Evolutionary conservation across 73 alveolate genomes (phyloP).

Genomic region (Paramecium sexaurelia): DNA sequence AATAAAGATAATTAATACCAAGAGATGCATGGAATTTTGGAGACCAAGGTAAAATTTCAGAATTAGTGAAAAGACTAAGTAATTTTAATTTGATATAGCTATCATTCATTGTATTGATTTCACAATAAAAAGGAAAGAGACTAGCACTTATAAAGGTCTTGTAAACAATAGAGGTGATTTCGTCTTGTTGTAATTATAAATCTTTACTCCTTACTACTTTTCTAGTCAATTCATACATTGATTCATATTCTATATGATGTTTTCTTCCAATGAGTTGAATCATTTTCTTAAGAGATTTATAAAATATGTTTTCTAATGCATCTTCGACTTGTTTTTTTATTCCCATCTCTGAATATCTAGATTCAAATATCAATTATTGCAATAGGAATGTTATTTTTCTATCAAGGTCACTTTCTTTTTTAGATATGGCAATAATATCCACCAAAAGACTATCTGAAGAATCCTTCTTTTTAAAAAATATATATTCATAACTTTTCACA

Average conservation of each 20-base stretch:
- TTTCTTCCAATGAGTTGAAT: neutral
- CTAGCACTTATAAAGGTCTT: neutral
- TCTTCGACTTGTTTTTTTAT: neutral
- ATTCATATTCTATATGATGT: neutral
- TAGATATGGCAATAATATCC: neutral
- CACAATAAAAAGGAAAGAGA: slow-evolving; percentile 28
- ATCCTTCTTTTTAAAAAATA: neutral
- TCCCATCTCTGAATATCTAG: neutral
- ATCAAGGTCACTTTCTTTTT: slow-evolving; percentile 3
- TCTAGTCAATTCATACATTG: slow-evolving; percentile 18
- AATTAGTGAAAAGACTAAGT: neutral
- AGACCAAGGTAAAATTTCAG: slow-evolving; percentile 44
- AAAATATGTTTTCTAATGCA: neutral
- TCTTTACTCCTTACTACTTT: neutral
- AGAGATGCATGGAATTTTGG: too few species aligned
- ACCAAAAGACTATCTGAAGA: neutral
- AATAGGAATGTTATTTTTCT: neutral
- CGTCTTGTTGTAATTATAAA: neutral
- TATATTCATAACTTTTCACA: neutral
- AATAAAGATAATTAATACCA: neutral
- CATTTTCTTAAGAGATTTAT: neutral
- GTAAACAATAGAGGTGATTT: neutral
- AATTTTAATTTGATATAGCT: slow-evolving; percentile 29
- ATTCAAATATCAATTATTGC: neutral
- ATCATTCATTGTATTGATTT: slow-evolving; percentile 40